phyloP scores from a whole-genome alignment of 805 yeast genomes.

The Candida tallmaniae region DNA sequence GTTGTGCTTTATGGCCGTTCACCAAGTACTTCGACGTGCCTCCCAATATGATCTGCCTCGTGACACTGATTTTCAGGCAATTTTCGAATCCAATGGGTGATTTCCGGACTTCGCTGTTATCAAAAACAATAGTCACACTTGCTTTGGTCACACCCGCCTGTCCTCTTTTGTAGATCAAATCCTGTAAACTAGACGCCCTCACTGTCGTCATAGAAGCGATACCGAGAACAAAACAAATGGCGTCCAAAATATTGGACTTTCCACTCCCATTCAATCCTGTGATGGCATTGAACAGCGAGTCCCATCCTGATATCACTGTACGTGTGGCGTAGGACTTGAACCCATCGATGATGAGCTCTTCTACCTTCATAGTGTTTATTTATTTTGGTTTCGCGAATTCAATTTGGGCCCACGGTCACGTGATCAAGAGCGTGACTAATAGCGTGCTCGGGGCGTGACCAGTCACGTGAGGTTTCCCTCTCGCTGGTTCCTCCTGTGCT shows the following conservation, averaged over 20 bases:
- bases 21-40: constrained; percentile 89
- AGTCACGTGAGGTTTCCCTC: no score
- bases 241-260: constrained; percentile 91
- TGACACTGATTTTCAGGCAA: constrained; percentile 75
- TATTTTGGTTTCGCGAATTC: no score
- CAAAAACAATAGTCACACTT: constrained; percentile 92
- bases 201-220: constrained; percentile 93
- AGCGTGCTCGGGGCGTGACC: no score
- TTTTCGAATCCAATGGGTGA: constrained; percentile 88
- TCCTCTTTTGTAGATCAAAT: constrained; percentile 92
- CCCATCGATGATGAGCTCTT: constrained; percentile 94
- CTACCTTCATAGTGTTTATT: constrained; percentile 73
- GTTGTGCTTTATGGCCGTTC: constrained; percentile 96
- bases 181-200: constrained; percentile 89
- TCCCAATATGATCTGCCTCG: constrained; percentile 86
- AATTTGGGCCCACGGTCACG: no score
- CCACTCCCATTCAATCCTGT: constrained; percentile 98
- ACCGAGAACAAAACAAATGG: constrained; percentile 97
- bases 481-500: no score
- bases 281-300: constrained; percentile 92
- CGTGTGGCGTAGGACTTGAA: constrained; percentile 96
- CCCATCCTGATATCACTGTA: constrained; percentile 95
- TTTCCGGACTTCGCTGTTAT: constrained; percentile 68
- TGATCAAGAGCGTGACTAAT: no score
- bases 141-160: constrained; percentile 98